Base-by-base conservation (phyloP, 2,329 filamentous ascomycete genomes). In the Fusarium redolens region DNA sequence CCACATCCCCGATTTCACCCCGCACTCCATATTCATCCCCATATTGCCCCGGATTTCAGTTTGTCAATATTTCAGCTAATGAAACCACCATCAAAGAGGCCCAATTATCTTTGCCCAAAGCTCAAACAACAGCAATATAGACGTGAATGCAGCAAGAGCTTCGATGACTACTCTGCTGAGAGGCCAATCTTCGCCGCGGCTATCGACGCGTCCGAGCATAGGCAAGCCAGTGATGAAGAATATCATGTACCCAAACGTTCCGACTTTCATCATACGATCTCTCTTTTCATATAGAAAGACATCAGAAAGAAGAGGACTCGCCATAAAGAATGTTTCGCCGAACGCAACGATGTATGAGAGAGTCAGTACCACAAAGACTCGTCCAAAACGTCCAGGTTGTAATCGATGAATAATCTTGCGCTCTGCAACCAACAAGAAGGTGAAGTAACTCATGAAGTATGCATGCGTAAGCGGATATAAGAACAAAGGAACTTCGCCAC, bases 401-500 rank as follows among this genome's bases (percentile, higher is more conserved):
- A 58, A 8, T 6, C 25, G n/a, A 9, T 22, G n/a, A 15, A 50
- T 4, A 33, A 66, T 18, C 3, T 30, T 33, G n/a, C 50, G 54
- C 43, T 66, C 50, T 2, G 37, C 43, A 9, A 33, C 12, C 12
- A 58, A 10, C 41, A 65, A 40, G 30, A 50, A 31, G 8, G 63
- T 50, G 13, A 48, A 66, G 37, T 65, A 65, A 28, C 37, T 65
- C 61, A 66, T 66, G 8, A 66, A 66, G 10, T 58, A 58, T 22
- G 63, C 50, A 28, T 66, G 43, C 0, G 63, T 66, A 6, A 66
- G 61, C 22, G 61, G 61, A 30, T 66, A 66, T 35, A 66, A 8
- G 40, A 65, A 66, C 5, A 65, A 18, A 13, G 61, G 63, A 10
- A 66, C 61, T 28, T 65, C 25, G 2, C 50, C 50, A 1, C 63